A percentile compares a stretch with the other conserved stretches of the same genome.
phyloP scores from a whole-genome alignment of 495 filamentous ascomycete genomes.

The Neurospora sp. region DNA sequence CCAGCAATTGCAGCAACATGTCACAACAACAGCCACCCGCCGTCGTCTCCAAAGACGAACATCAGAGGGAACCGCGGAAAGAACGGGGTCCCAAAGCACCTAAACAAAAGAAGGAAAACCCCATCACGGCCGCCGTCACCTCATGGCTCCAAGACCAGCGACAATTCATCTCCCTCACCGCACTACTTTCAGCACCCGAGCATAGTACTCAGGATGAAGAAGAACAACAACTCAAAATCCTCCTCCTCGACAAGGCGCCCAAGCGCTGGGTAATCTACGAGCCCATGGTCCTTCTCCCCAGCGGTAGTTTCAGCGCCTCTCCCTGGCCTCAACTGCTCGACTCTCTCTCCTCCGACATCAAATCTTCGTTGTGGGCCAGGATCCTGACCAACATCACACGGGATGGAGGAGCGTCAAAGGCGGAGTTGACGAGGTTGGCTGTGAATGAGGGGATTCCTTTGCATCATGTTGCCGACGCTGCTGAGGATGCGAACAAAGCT shows the following conservation, averaged over 20 bases:
- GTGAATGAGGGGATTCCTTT: constrained; percentile 62
- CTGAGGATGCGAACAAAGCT: not conserved
- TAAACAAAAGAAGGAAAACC: constrained; percentile 17
- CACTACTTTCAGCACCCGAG: not conserved
- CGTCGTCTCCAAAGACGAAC: not conserved
- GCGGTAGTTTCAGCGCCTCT: constrained; percentile 42
- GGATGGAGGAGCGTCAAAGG: constrained; percentile 17
- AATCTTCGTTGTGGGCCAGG: constrained; percentile 29
- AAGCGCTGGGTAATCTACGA: constrained; percentile 60
- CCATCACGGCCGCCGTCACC: constrained; percentile 19
- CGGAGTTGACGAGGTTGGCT: constrained; percentile 53
- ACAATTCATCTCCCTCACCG: not conserved
- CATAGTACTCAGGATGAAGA: not conserved
- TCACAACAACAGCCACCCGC: not conserved
- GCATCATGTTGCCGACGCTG: constrained; percentile 8
- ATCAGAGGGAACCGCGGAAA: not conserved
- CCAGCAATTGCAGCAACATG: not conserved
- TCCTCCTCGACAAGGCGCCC: constrained; percentile 37
- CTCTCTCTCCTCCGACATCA: not conserved
- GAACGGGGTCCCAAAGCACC: not conserved
- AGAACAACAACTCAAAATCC: not conserved
- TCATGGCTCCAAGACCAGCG: constrained; percentile 17
- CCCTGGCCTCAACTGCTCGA: constrained; percentile 39
- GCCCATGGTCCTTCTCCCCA: constrained; percentile 58
- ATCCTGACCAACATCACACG: constrained; percentile 40